Evolutionary conservation across 345 rosid genomes (phyloP), one percentile per base, ranked within the genome.

Genomic region (Eutrema heterophyllum): DNA sequence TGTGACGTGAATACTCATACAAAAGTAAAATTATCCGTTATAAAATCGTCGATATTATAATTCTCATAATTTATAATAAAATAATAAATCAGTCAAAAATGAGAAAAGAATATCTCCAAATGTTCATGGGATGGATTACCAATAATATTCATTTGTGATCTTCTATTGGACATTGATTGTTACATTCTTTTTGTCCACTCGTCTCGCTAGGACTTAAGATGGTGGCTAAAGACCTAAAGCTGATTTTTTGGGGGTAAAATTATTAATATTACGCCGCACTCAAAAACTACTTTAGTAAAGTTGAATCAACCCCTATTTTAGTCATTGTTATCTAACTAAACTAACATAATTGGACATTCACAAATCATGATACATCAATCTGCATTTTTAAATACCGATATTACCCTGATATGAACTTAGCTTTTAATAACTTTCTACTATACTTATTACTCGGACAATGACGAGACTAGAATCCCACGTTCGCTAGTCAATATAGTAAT

Each of bases 151-250:
- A 39, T 55, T 67, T 67, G 35, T 67, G 62, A 41, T 50, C 40
- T 58, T 74, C 62, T 40, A 50, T 58, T 74, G 33, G 68, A 74
- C 12, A 74, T 39, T 49, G 67, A 74, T 66, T 14, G 29, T 24
- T 40, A 48, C 53, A 39, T 67, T 58, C 68, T 12, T 67, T 46
- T 5, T 67, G 67, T 67, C 65, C 66, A 70, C 56, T 14, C 57
- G 44, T 67, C 59, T 66, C 26, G 26, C 51, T 24, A 63, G 40
- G 40, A 43, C n/a, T 27, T 8, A 63, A 27, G 24, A 54, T 40
- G 16, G 52, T 54, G 51, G 40, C 62, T 39, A 41, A 52, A 67
- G 50, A 53, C 62, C 49, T 45, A 65, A 49, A 36, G 32, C 11
- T 59, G 5, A 39, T 38, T 15, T 10, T 59, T 59, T 16, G 1